Conservation (phyloP, 2,329 filamentous ascomycete genomes). For the Ophiostoma himal-ulmi region DNA sequence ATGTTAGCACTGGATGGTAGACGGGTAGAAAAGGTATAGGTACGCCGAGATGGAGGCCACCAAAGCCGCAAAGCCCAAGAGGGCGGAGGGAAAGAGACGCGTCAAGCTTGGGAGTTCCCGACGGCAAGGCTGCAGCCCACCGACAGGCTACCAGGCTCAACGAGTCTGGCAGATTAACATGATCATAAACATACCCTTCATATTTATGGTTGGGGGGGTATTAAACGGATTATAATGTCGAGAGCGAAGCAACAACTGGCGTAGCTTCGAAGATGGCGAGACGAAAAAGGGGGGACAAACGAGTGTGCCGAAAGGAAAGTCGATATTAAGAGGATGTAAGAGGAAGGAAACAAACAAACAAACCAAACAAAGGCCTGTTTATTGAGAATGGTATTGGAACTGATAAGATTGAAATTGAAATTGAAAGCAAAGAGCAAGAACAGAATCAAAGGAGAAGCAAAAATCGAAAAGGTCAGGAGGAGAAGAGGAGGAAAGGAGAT, state of each 20-base stretch:
- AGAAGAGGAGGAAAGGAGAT: constrained; percentile 10
- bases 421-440: constrained; percentile 14
- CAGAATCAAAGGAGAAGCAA: constrained; percentile 14
- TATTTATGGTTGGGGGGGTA: constrained; percentile 27
- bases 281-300: constrained; percentile 14
- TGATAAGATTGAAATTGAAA: constrained; percentile 5
- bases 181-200: constrained; percentile 38
- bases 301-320: constrained; percentile 24
- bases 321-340: constrained; percentile 9
- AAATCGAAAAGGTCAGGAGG: constrained; percentile 7
- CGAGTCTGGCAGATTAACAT: background rate
- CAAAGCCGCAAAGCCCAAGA: background rate
- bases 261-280: constrained; percentile 17
- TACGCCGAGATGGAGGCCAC: background rate
- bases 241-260: constrained; percentile 14
- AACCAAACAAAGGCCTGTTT: constrained; percentile 12
- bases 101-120: constrained; percentile 4
- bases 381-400: constrained; percentile 10
- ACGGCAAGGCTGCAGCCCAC: background rate
- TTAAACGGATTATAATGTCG: constrained; percentile 19
- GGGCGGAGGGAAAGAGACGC: background rate
- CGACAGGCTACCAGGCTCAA: background rate
- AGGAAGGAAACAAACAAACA: constrained; percentile 9
- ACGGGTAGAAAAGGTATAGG: background rate
- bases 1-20: constrained; percentile 11